phyloP scores from a whole-genome alignment of 306 rosid genomes.

The Potentilla sterilis region DNA sequence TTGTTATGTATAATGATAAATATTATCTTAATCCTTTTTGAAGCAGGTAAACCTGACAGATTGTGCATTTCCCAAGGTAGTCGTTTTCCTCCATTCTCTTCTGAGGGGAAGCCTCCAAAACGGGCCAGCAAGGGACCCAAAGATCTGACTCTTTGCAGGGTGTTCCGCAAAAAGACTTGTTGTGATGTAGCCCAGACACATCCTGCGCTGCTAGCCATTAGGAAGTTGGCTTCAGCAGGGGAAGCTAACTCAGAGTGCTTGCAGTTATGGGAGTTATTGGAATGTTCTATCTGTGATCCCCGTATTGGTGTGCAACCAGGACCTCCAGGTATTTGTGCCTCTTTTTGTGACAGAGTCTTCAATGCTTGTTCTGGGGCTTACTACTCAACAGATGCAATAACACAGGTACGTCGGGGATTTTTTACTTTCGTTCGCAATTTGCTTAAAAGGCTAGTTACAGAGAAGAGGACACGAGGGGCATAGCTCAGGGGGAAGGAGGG shows the following conservation, averaged over 20 bases:
- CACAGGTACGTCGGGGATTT: slow-evolving; percentile 52
- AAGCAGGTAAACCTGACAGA: slow-evolving; percentile 57
- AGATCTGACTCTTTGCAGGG: slow-evolving; percentile 81
- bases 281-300: slow-evolving; percentile 90
- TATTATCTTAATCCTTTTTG: neutral
- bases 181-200: slow-evolving; percentile 81
- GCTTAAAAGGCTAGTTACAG: too few species aligned
- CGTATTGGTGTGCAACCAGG: slow-evolving; percentile 67
- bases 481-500: neutral
- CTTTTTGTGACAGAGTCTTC: slow-evolving; percentile 75
- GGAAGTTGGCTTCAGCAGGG: slow-evolving; percentile 81
- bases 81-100: slow-evolving; percentile 72
- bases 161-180: slow-evolving; percentile 78
- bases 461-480: neutral
- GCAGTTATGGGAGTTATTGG: slow-evolving; percentile 89
- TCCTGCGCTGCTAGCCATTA: slow-evolving; percentile 66
- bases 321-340: slow-evolving; percentile 76
- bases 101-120: slow-evolving; percentile 73
- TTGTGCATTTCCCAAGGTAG: slow-evolving; percentile 87
- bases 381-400: slow-evolving; percentile 65
- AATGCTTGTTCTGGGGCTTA: slow-evolving; percentile 47
- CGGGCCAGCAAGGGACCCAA: slow-evolving; percentile 58
- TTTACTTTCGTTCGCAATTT: too few species aligned
- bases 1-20: neutral
- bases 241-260: slow-evolving; percentile 82